Conservation (phyloP, 805 yeast species). For the Pichia membranifaciens region DNA sequence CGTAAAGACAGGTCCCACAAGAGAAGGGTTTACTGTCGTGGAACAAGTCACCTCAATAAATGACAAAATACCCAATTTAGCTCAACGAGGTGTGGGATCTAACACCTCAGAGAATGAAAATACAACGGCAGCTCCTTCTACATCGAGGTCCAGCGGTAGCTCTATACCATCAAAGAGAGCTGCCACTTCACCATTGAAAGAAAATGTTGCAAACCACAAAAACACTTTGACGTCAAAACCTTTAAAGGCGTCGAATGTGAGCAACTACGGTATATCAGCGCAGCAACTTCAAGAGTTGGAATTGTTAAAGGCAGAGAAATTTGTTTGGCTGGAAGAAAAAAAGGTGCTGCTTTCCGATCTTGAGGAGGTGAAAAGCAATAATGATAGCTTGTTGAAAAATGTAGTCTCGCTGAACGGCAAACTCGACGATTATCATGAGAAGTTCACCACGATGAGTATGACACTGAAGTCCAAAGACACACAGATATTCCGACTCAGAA, state of each 20-base stretch:
- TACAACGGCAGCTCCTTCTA: background rate
- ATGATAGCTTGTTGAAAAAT: slow-evolving; percentile 30
- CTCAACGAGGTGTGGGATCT: background rate
- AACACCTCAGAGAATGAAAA: background rate
- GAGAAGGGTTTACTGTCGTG: background rate
- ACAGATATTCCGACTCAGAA: slow-evolving; percentile 51
- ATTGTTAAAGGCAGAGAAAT: slow-evolving; percentile 48
- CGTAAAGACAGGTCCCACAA: slow-evolving; percentile 29
- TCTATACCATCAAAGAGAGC: slow-evolving; percentile 58
- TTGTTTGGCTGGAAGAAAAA: slow-evolving; percentile 37
- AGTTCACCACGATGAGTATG: slow-evolving; percentile 45
- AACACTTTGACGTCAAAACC: slow-evolving; percentile 27
- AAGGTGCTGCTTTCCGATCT: slow-evolving; percentile 26
- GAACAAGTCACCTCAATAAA: background rate
- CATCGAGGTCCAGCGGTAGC: background rate
- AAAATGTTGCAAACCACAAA: slow-evolving; percentile 15
- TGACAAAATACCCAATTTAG: background rate
- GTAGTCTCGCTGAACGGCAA: slow-evolving; percentile 30
- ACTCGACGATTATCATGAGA: slow-evolving; percentile 41
- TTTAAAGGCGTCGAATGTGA: slow-evolving; percentile 18
- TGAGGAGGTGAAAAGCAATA: slow-evolving; percentile 27
- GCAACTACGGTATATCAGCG: slow-evolving; percentile 7
- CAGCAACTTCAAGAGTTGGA: slow-evolving; percentile 43
- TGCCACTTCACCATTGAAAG: slow-evolving; percentile 64
- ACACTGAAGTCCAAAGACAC: slow-evolving; percentile 63